Evolutionary conservation across 352 stramenopile genomes (phyloP).

Genomic region (Globisporangium radiosum): DNA sequence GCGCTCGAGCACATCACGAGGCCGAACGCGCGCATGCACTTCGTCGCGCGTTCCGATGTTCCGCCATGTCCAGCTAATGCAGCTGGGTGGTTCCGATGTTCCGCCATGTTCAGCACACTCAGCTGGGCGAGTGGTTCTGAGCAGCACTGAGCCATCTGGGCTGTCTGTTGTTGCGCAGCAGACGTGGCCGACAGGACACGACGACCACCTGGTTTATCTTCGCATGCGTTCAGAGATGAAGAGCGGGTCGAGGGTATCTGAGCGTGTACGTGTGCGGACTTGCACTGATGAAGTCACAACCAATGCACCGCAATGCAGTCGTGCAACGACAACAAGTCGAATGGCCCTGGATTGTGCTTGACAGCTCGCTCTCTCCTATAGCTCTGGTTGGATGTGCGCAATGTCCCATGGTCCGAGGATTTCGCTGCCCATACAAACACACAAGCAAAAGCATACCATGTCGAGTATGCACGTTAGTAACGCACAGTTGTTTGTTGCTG

Average conservation of each 20-base stretch:
- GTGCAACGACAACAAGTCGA: neutral
- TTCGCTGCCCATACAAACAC: constrained; percentile 32
- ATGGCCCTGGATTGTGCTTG: too few species aligned
- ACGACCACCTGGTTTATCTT: too few species aligned
- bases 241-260: too few species aligned
- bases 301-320: too few species aligned
- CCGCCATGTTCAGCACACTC: neutral
- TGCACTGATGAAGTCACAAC: too few species aligned
- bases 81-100: neutral
- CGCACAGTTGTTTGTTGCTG: neutral
- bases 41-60: constrained; percentile 6
- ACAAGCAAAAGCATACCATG: neutral
- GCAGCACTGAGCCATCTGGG: neutral
- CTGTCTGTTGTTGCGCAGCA: neutral
- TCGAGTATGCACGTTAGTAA: neutral
- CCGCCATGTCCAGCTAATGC: neutral
- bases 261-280: too few species aligned
- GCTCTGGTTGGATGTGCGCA: constrained; percentile 68
- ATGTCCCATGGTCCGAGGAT: constrained; percentile 91
- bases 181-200: too few species aligned
- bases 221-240: too few species aligned
- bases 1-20: too few species aligned
- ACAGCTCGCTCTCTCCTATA: constrained; percentile 13
- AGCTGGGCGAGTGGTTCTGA: too few species aligned
- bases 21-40: neutral